phyloP scores from a whole-genome alignment of 495 filamentous ascomycete genomes.

The Penicillium robsamsonii region DNA sequence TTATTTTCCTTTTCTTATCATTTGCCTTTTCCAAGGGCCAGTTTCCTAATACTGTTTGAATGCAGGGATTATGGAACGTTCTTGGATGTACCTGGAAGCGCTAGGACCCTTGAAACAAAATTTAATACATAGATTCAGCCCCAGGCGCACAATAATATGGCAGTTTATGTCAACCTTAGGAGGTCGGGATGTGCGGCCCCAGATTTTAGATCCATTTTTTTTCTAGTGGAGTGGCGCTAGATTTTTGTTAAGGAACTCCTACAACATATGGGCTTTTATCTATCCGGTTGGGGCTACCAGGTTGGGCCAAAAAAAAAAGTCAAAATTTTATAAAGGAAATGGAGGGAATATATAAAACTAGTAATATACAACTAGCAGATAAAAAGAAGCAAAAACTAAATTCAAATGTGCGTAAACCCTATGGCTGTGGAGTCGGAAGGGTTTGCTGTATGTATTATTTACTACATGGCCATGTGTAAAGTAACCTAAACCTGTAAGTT shows the following conservation, averaged over 20 bases:
- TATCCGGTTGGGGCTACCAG: constrained; percentile 3
- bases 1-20: not conserved
- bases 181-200: constrained; percentile 30
- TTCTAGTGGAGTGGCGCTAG: constrained; percentile 16
- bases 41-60: not conserved
- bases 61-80: constrained; percentile 28
- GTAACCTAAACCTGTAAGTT: too few relatives aligned
- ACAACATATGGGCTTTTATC: not conserved
- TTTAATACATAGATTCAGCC: constrained; percentile 4
- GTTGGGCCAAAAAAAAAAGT: constrained; percentile 2
- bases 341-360: too few relatives aligned
- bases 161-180: too few relatives aligned
- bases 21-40: not conserved
- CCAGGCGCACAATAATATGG: not conserved
- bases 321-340: constrained; percentile 1
- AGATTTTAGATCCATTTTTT: constrained; percentile 29
- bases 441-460: too few relatives aligned
- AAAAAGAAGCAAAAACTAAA: not conserved
- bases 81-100: constrained; percentile 6
- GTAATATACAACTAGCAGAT: not conserved
- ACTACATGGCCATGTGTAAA: too few relatives aligned
- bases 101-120: constrained; percentile 16
- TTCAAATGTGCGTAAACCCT: not conserved
- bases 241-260: not conserved
- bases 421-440: too few relatives aligned